Conservation (phyloP, 2,329 filamentous ascomycete species). For the Exserohilum rostratum region DNA sequence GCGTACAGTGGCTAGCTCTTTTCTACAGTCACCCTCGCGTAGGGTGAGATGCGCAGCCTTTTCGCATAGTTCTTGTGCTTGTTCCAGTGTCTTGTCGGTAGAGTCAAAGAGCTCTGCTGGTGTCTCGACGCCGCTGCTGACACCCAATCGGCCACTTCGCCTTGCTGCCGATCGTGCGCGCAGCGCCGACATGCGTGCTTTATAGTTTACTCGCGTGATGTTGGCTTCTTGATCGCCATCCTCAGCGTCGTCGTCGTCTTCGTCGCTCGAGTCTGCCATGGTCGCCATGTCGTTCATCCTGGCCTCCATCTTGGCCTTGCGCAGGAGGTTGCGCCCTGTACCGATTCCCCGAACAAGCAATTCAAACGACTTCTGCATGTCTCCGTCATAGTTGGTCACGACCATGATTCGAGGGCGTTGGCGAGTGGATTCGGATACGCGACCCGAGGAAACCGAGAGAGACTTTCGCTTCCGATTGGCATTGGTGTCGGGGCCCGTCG, state of each 20-base stretch:
- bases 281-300: constrained; percentile 63
- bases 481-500: constrained; percentile 23
- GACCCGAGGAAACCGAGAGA: constrained; percentile 49
- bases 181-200: constrained; percentile 42
- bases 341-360: constrained; percentile 82
- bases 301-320: constrained; percentile 85
- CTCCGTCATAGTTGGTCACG: constrained; percentile 90
- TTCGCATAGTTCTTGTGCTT: constrained; percentile 81
- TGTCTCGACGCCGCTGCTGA: constrained; percentile 16
- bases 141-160: constrained; percentile 15
- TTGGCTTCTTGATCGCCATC: constrained; percentile 35
- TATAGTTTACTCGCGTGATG: constrained; percentile 46
- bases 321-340: constrained; percentile 78
- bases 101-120: constrained; percentile 59
- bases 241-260: constrained; percentile 32
- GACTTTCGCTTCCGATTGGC: constrained; percentile 52
- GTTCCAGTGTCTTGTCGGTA: constrained; percentile 78
- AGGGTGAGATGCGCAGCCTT: constrained; percentile 87
- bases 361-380: constrained; percentile 83
- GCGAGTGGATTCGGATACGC: constrained; percentile 54
- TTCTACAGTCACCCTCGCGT: constrained; percentile 83
- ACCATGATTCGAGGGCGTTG: constrained; percentile 77
- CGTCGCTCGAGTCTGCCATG: constrained; percentile 38
- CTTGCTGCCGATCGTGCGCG: constrained; percentile 31
- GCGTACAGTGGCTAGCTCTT: constrained; percentile 74